Conservation (phyloP, 192 early-diverging fungal species). For the Coemansia sp. region DNA sequence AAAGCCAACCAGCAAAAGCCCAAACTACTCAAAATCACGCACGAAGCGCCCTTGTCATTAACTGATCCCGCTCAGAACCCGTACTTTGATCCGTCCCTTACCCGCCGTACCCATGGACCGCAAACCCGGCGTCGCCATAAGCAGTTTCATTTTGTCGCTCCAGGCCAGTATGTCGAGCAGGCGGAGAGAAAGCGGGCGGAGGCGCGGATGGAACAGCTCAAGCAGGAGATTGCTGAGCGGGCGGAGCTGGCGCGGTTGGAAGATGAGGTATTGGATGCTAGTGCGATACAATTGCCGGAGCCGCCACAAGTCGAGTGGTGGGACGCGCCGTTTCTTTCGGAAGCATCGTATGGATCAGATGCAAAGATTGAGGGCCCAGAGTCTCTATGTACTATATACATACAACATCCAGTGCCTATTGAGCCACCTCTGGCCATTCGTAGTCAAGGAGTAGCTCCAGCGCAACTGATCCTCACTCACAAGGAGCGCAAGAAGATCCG, state of each 20-base stretch:
- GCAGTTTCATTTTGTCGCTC: slow-evolving; percentile 76
- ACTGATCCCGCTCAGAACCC: slow-evolving; percentile 79
- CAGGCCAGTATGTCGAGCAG: slow-evolving; percentile 77
- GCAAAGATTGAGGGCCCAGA: slow-evolving; percentile 55
- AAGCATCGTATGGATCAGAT: slow-evolving; percentile 68
- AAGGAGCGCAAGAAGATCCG: slow-evolving; percentile 91
- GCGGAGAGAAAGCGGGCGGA: slow-evolving; percentile 82
- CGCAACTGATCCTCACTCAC: slow-evolving; percentile 40
- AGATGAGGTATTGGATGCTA: slow-evolving; percentile 37
- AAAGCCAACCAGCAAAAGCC: slow-evolving; percentile 71
- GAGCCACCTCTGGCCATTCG: slow-evolving; percentile 36
- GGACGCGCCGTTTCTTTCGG: slow-evolving; percentile 81
- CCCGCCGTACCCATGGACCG: slow-evolving; percentile 39
- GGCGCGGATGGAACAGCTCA: slow-evolving; percentile 56
- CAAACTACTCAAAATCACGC: slow-evolving; percentile 57
- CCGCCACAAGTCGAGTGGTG: slow-evolving; percentile 95
- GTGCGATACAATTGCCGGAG: slow-evolving; percentile 58
- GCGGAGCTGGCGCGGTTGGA: slow-evolving; percentile 29
- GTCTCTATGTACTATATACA: slow-evolving; percentile 53
- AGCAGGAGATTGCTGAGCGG: slow-evolving; percentile 36
- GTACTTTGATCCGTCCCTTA: slow-evolving; percentile 78
- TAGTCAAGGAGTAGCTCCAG: slow-evolving; percentile 18
- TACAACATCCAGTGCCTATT: slow-evolving; percentile 37
- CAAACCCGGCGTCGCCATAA: slow-evolving; percentile 42
- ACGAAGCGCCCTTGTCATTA: slow-evolving; percentile 52